Evolutionary conservation across 2,329 filamentous ascomycete genomes (phyloP).

Genomic region (Lachnellula suecica): DNA sequence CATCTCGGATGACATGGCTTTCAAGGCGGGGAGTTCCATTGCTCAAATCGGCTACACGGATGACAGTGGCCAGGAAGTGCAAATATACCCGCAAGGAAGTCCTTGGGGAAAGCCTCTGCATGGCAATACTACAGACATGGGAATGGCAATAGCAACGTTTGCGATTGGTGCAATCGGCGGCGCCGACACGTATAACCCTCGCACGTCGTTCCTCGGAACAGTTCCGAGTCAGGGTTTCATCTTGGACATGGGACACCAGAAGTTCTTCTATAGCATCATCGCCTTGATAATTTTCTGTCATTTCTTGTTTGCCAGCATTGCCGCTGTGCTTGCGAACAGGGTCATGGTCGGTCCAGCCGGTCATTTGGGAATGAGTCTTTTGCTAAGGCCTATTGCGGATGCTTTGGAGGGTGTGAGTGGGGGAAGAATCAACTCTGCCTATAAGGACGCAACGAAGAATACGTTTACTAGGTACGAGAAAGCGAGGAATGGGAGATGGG

Average conservation of each 20-base stretch:
- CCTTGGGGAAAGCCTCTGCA: conserved; percentile 35
- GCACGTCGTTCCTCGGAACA: conserved; percentile 3
- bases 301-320: conserved; percentile 23
- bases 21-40: conserved; percentile 37
- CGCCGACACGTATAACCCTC: conserved; percentile 22
- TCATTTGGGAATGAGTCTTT: conserved; percentile 25
- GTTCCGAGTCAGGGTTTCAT: conserved; percentile 19
- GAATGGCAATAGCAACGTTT: conserved; percentile 36
- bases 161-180: conserved; percentile 32
- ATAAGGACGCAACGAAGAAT: conserved; percentile 23
- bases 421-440: conserved; percentile 22
- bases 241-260: conserved; percentile 40
- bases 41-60: conserved; percentile 40
- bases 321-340: conserved; percentile 26
- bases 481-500: conserved; percentile 20
- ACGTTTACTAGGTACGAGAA: conserved; percentile 27
- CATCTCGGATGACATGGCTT: conserved; percentile 36
- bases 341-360: conserved; percentile 27
- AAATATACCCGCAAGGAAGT: conserved; percentile 43
- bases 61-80: conserved; percentile 24
- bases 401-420: conserved; percentile 22
- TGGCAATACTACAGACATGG: conserved; percentile 37
- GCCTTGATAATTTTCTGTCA: conserved; percentile 23
- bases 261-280: conserved; percentile 43
- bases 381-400: conserved; percentile 31